A percentile compares a stretch with the other conserved stretches of the same genome.
Conservation (phyloP, 257 asterid species). For the Solanum medicagineum region DNA sequence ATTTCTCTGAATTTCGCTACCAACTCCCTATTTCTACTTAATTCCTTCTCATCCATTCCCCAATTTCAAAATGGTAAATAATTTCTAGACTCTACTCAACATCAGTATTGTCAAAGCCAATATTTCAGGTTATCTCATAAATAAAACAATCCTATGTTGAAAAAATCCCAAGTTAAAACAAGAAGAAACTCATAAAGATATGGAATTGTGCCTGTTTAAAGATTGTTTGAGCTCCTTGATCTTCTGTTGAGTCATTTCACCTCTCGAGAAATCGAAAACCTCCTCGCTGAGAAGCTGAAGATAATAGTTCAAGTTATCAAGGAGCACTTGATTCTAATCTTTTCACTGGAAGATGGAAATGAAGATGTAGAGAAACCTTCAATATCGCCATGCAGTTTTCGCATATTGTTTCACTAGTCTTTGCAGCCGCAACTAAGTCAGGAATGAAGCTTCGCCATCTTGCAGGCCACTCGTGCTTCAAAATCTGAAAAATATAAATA, state of each 20-base stretch:
- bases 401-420: slow-evolving; percentile 90
- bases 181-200: neutral
- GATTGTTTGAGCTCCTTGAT: slow-evolving; percentile 92
- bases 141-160: neutral
- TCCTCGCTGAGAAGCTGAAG: slow-evolving; percentile 97
- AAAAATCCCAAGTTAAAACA: neutral
- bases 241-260: slow-evolving; percentile 98
- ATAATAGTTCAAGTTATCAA: slow-evolving; percentile 3
- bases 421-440: slow-evolving; percentile 94
- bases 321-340: neutral
- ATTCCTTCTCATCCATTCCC: neutral
- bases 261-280: slow-evolving; percentile 98
- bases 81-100: neutral
- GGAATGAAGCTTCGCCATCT: slow-evolving; percentile 94
- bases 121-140: neutral
- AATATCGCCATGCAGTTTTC: slow-evolving; percentile 98
- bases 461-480: slow-evolving; percentile 99
- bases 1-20: neutral
- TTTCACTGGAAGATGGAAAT: neutral
- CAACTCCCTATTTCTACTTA: neutral
- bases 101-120: neutral
- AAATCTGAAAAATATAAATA: slow-evolving; percentile 43
- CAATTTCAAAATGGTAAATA: neutral
- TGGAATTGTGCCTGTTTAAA: slow-evolving; percentile 55
- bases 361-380: slow-evolving; percentile 27